Conservation (phyloP, 2,329 filamentous ascomycete genomes). For the Botrytis hyacinthi region DNA sequence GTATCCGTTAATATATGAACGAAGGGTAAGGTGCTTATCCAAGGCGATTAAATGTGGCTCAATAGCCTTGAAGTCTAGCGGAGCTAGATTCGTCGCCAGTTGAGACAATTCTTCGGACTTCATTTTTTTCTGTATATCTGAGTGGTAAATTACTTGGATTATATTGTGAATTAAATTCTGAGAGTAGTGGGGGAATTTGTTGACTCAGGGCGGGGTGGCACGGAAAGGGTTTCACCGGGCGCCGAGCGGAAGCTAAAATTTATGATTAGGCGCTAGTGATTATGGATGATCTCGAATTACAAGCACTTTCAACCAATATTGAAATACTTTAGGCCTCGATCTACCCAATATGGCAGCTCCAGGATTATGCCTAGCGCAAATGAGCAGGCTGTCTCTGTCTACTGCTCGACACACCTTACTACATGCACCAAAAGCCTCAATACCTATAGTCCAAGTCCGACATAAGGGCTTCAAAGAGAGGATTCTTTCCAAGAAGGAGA, state of each 20-base stretch:
- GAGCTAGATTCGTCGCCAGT: slow-evolving; percentile 51
- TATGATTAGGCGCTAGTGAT: slow-evolving; percentile 16
- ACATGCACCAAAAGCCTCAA: slow-evolving; percentile 24
- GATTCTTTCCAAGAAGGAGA: slow-evolving; percentile 31
- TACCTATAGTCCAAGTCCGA: slow-evolving; percentile 29
- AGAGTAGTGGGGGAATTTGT: slow-evolving; percentile 24
- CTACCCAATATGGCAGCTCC: slow-evolving; percentile 35
- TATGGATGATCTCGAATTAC: slow-evolving; percentile 14
- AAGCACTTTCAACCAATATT: not conserved
- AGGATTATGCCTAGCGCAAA: slow-evolving; percentile 37
- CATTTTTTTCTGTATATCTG: slow-evolving; percentile 42
- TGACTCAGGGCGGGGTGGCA: slow-evolving; percentile 17
- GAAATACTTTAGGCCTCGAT: not conserved
- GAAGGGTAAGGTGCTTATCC: slow-evolving; percentile 82
- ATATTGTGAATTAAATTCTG: slow-evolving; percentile 24
- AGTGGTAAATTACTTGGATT: slow-evolving; percentile 10
- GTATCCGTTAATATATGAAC: slow-evolving; percentile 84
- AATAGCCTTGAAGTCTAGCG: slow-evolving; percentile 77
- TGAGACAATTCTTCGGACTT: slow-evolving; percentile 56
- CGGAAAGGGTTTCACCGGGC: slow-evolving; percentile 23
- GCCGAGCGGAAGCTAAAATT: slow-evolving; percentile 16
- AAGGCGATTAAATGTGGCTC: slow-evolving; percentile 73
- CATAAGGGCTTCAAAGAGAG: slow-evolving; percentile 23
- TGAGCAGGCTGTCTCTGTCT: slow-evolving; percentile 36
- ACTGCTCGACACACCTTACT: slow-evolving; percentile 23